Evolutionary conservation across 2,329 filamentous ascomycete species (phyloP).

Genomic region (Aureobasidium sp.): DNA sequence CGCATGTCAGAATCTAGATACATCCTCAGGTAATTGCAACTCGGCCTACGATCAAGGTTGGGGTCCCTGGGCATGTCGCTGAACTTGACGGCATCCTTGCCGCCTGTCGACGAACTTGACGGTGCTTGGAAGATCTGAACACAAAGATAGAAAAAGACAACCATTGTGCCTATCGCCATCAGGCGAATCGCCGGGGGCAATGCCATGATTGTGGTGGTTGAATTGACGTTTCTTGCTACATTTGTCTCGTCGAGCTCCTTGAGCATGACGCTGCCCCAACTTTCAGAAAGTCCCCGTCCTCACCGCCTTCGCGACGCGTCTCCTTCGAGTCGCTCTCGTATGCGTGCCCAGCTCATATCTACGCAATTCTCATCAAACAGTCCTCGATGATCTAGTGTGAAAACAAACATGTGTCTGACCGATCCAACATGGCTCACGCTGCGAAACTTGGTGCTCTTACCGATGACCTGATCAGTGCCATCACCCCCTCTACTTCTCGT

Average conservation of each 20-base stretch:
- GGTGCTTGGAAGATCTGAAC: constrained; percentile 64
- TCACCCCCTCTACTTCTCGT: constrained; percentile 37
- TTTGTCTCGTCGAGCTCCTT: background rate
- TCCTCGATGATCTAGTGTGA: background rate
- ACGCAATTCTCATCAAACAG: background rate
- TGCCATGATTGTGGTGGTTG: constrained; percentile 54
- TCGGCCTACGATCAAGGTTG: constrained; percentile 69
- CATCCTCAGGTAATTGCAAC: background rate
- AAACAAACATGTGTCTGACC: background rate
- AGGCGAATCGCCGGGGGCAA: constrained; percentile 78
- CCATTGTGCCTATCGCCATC: constrained; percentile 62
- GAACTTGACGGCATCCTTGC: constrained; percentile 32
- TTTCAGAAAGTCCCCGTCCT: constrained; percentile 1
- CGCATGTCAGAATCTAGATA: constrained; percentile 17
- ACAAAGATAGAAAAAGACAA: constrained; percentile 72
- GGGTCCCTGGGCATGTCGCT: constrained; percentile 70
- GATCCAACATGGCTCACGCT: constrained; percentile 61
- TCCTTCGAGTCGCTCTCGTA: background rate
- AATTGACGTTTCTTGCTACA: background rate
- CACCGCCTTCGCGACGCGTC: constrained; percentile 13
- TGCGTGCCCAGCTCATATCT: background rate
- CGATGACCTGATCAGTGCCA: constrained; percentile 61
- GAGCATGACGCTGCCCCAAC: constrained; percentile 9
- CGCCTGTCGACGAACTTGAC: constrained; percentile 31
- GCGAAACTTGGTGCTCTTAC: constrained; percentile 58